Percentiles rank a stretch among this genome's conserved stretches.
These are phyloP conservation scores for Penicillium glabrum DNA, from an alignment of 2,329 filamentous ascomycete species.

Conservation along the genomic window DNA sequence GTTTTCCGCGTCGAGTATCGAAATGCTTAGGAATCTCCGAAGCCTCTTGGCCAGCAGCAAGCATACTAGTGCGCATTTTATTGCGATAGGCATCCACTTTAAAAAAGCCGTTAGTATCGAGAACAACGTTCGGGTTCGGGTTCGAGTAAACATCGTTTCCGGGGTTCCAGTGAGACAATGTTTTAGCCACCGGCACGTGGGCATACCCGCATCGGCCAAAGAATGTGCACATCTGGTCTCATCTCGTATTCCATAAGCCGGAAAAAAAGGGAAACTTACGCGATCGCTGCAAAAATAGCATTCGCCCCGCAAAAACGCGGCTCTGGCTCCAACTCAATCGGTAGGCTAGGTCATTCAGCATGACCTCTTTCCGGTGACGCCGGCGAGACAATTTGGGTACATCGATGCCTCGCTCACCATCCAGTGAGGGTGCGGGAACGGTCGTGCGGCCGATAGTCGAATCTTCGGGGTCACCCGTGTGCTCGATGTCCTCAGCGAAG, in stretches of 20 bases:
- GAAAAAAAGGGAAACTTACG: constrained; percentile 59
- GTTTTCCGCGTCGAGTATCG: constrained; percentile 84
- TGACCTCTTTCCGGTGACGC: constrained; percentile 77
- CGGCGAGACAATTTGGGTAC: constrained; percentile 72
- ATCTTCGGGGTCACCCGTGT: constrained; percentile 45
- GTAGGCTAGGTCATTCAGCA: constrained; percentile 88
- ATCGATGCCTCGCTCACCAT: constrained; percentile 73
- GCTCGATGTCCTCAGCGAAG: constrained; percentile 68
- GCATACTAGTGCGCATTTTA: constrained; percentile 81
- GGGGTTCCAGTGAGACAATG: constrained; percentile 11
- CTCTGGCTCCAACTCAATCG: constrained; percentile 97
- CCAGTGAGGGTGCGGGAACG: constrained; percentile 61
- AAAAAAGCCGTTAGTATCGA: constrained; percentile 6
- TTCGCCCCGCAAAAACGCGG: constrained; percentile 81
- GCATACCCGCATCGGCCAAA: background rate
- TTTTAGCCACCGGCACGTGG: constrained; percentile 9
- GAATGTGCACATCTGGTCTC: background rate
- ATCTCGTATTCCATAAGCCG: background rate
- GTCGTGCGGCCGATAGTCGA: constrained; percentile 45
- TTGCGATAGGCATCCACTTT: constrained; percentile 91
- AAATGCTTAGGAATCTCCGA: constrained; percentile 76
- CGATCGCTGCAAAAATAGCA: constrained; percentile 85
- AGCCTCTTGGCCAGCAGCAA: constrained; percentile 74
- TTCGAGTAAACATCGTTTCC: background rate
- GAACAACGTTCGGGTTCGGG: background rate